Conservation (phyloP, 108 stramenopile genomes). For the Skeletonema grethae region DNA sequence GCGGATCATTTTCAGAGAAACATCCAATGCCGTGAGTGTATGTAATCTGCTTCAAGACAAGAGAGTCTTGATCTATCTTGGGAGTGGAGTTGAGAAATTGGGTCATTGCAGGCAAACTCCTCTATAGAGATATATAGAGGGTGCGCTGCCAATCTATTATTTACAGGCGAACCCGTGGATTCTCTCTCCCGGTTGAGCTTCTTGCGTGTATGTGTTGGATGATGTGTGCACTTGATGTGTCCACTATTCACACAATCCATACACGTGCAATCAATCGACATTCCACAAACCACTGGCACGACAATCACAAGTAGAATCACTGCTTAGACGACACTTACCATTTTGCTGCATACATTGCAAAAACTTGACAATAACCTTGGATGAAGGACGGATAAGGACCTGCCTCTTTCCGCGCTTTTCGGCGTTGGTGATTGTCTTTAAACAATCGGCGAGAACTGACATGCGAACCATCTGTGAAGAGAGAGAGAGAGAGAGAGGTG, state of each 20-base stretch:
- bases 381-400: slow-evolving; percentile 97
- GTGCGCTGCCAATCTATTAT: slow-evolving; percentile 4
- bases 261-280: background rate
- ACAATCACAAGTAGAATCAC: background rate
- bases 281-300: too few relatives aligned
- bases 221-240: background rate
- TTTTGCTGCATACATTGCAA: slow-evolving; percentile 99
- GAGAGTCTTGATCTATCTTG: background rate
- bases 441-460: slow-evolving; percentile 99
- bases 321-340: slow-evolving; percentile 70
- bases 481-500: slow-evolving; percentile 7
- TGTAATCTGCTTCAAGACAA: slow-evolving; percentile 33
- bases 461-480: slow-evolving; percentile 95
- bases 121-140: background rate
- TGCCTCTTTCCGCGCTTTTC: slow-evolving; percentile 99
- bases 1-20: slow-evolving; percentile 48
- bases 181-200: slow-evolving; percentile 10
- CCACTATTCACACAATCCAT: background rate
- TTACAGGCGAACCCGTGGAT: slow-evolving; percentile 4
- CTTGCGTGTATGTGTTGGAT: background rate
- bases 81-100: slow-evolving; percentile 8
- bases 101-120: slow-evolving; percentile 31
- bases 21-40: slow-evolving; percentile 65
- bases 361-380: slow-evolving; percentile 99
- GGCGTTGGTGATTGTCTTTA: slow-evolving; percentile 99